Evolutionary conservation across 805 yeast genomes (phyloP).

Genomic region (Monosporozyma aquatica): DNA sequence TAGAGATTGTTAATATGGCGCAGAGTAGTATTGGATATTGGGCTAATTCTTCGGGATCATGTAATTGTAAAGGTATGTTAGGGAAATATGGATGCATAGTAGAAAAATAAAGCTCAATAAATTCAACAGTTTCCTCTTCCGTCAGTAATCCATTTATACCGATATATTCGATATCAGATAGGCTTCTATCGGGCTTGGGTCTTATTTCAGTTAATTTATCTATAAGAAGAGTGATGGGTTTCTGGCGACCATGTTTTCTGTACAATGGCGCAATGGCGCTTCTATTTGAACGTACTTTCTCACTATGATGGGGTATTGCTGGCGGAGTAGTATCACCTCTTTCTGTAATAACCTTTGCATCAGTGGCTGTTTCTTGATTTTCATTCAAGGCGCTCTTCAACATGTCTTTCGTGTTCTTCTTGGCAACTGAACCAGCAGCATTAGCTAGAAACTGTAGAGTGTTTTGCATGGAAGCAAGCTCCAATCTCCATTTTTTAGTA

Average conservation of each 20-base stretch:
- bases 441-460: slow-evolving; percentile 66
- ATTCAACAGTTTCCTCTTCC: slow-evolving; percentile 48
- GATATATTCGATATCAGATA: slow-evolving; percentile 58
- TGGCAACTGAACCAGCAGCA: slow-evolving; percentile 68
- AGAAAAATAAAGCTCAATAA: slow-evolving; percentile 55
- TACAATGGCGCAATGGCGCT: slow-evolving; percentile 22
- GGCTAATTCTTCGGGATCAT: slow-evolving; percentile 54
- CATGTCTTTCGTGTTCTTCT: neutral
- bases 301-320: too few species aligned
- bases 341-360: neutral
- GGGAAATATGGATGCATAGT: slow-evolving; percentile 90
- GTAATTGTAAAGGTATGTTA: slow-evolving; percentile 67
- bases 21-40: slow-evolving; percentile 75
- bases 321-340: too few species aligned
- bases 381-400: neutral
- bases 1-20: slow-evolving; percentile 69
- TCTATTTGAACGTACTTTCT: slow-evolving; percentile 3
- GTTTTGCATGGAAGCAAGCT: slow-evolving; percentile 38
- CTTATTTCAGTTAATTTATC: slow-evolving; percentile 27
- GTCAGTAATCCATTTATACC: slow-evolving; percentile 43
- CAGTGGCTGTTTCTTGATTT: neutral
- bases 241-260: slow-evolving; percentile 17
- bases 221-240: slow-evolving; percentile 26
- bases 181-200: slow-evolving; percentile 31
- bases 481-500: slow-evolving; percentile 18